phyloP scores from a whole-genome alignment of 164 flowering plant genomes.

The Platanus orientalis region DNA sequence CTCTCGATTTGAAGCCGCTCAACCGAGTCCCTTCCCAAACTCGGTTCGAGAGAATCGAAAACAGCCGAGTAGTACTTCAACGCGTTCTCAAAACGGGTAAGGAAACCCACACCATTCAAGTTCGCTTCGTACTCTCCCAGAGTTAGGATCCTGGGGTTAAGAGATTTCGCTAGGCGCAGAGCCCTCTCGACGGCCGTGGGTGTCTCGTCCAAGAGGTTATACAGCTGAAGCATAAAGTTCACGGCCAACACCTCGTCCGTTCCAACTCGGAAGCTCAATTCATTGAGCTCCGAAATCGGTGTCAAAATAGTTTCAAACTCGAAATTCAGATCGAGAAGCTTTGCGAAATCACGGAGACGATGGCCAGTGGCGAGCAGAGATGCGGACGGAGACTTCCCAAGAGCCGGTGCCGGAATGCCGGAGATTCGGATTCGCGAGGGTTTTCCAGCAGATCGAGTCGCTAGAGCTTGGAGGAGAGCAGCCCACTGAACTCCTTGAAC shows the following conservation, averaged over 20 bases:
- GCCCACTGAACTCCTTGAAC: conserved; percentile 96
- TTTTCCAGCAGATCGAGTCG: conserved; percentile 67
- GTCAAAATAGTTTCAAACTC: conserved; percentile 69
- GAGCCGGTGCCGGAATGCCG: conserved; percentile 68
- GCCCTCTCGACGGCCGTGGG: conserved; percentile 39
- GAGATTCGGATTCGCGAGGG: conserved; percentile 62
- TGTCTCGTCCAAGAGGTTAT: conserved; percentile 62
- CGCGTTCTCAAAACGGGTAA: conserved; percentile 55
- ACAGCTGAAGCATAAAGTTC: conserved; percentile 87
- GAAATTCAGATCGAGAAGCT: conserved; percentile 58
- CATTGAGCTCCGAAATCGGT: conserved; percentile 54
- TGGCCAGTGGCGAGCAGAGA: conserved; percentile 65
- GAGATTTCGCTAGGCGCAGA: conserved; percentile 55
- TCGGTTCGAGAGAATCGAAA: conserved; percentile 88
- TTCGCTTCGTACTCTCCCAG: conserved; percentile 81
- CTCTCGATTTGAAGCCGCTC: conserved; percentile 64
- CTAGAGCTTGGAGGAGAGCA: conserved; percentile 79
- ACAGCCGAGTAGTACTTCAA: conserved; percentile 61
- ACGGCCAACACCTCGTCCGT: conserved; percentile 66
- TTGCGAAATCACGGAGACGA: conserved; percentile 71
- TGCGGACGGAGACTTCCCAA: conserved; percentile 47
- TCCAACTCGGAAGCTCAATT: conserved; percentile 53
- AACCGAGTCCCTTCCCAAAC: conserved; percentile 48
- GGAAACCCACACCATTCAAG: conserved; percentile 53
- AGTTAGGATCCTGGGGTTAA: conserved; percentile 67